A percentile compares a stretch with the other conserved stretches of the same genome.
Evolutionary conservation across 306 rosid species (phyloP).

Genomic region (Lablab purpureus): DNA sequence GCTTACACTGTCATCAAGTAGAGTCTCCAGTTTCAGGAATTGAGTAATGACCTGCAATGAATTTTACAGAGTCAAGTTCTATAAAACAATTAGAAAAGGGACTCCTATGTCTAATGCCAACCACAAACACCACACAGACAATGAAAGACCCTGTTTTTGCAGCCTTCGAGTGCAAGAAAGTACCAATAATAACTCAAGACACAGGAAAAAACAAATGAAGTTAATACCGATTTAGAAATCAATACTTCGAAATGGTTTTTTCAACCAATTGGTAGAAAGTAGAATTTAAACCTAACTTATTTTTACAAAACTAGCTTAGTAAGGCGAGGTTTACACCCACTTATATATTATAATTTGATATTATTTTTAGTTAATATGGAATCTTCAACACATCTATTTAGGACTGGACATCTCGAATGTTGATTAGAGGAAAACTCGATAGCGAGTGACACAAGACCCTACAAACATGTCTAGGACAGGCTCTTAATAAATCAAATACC

Average conservation of each 20-base stretch:
- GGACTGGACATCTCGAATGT: no score
- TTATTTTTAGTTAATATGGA: no score
- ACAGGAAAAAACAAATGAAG: slow-evolving; percentile 1
- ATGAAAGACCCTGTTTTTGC: background rate
- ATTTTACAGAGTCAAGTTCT: slow-evolving; percentile 33
- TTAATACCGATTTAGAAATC: slow-evolving; percentile 14
- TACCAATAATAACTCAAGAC: background rate
- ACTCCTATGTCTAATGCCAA: background rate
- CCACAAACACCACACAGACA: slow-evolving; percentile 31
- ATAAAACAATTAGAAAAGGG: slow-evolving; percentile 27
- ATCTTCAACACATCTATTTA: no score
- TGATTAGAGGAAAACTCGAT: no score
- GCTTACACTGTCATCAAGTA: slow-evolving; percentile 89
- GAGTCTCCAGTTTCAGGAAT: slow-evolving; percentile 87
- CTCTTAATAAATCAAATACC: no score
- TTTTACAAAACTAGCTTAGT: no score
- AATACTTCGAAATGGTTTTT: slow-evolving; percentile 23
- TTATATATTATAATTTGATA: no score
- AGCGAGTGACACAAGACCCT: no score
- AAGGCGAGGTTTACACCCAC: no score
- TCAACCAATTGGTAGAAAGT: background rate
- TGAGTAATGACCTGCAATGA: slow-evolving; percentile 85
- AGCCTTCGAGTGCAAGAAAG: slow-evolving; percentile 41
- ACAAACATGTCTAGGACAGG: no score
- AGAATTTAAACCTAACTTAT: no score